Evolutionary conservation across 345 rosid species (phyloP), one percentile per base, ranked within the genome.

Genomic region (Anacardium occidentale): DNA sequence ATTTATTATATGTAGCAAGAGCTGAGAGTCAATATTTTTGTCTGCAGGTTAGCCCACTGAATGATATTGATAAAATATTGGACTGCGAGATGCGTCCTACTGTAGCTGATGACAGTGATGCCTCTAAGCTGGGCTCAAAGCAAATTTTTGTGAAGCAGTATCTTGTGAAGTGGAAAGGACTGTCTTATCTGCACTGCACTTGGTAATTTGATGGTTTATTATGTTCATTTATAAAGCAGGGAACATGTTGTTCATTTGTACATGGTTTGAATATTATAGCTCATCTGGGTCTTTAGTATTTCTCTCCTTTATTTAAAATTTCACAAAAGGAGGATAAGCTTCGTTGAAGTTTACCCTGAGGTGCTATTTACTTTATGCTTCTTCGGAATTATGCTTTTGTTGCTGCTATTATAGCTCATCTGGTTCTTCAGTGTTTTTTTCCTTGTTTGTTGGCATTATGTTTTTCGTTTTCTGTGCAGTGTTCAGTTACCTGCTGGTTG

Each of bases 101-200:
- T 37, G 88, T 74, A 71, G 92, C 92, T 70, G 87, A 55, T 62
- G 90, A 82, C 61, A 83, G 74, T 63, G 96, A 85, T 83, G 88
- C 86, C 72, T 86, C 96, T 8, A 84, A 76, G 60, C 76, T 83
- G 66, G 88, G 89, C 32, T 79, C 92, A 48, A 88, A 93, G 83
- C 96, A 84, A 83, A 80, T 91, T 68, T 87, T 79, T 81, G 97
- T 89, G 44, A 96, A 93, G 76, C 99, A 96, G 72, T 96, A 96
- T 87, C 98, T 93, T 74, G 95, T 96, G 44, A 96, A 96, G 81
- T 96, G 99, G 99, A 96, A 96, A 78, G 98, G 98, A 25, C 81
- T 93, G 69, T 96, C 98, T 68, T 96, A 90, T 86, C 93, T 96
- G 61, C 99, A 96, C 70, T 96, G 98, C 79, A 86, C 90, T 80